These are phyloP conservation scores for Lecanicillium sp. DNA, from an alignment of 2,329 filamentous ascomycete species.

Conservation along the genomic window DNA sequence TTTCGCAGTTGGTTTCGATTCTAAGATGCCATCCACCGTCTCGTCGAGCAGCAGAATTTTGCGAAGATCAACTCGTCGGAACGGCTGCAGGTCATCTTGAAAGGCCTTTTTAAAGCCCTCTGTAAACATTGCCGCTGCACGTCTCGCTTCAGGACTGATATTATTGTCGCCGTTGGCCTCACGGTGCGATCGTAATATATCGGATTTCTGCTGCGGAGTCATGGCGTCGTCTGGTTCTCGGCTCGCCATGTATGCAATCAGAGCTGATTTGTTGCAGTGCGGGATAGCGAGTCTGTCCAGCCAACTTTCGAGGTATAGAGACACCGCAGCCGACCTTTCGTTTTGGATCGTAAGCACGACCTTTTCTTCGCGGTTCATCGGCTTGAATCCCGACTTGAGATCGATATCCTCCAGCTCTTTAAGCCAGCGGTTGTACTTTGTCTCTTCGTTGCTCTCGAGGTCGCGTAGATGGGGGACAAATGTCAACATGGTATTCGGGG, in stretches of 20 bases:
- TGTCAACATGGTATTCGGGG: conserved; percentile 51
- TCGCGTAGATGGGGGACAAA: conserved; percentile 54
- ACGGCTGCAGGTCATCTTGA: conserved; percentile 21
- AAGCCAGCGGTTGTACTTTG: conserved; percentile 48
- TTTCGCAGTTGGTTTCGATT: conserved; percentile 46
- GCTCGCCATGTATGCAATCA: conserved; percentile 46
- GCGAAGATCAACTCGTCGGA: conserved; percentile 37
- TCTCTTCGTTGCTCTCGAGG: conserved; percentile 47
- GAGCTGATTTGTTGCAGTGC: conserved; percentile 41
- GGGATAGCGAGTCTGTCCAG: conserved; percentile 40
- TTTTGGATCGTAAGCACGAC: conserved; percentile 39
- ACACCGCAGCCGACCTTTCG: conserved; percentile 43
- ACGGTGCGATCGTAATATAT: conserved; percentile 40
- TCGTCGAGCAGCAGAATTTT: conserved; percentile 48
- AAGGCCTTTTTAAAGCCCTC: conserved; percentile 52
- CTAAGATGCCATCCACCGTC: conserved; percentile 44
- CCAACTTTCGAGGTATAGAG: conserved; percentile 48
- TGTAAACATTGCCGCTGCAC: conserved; percentile 42
- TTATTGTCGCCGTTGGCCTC: conserved; percentile 27
- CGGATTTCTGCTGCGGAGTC: conserved; percentile 47
- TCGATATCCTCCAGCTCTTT: conserved; percentile 51
- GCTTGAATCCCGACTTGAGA: conserved; percentile 48
- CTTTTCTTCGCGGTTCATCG: conserved; percentile 44
- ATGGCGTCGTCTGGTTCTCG: conserved; percentile 39
- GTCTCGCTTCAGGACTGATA: conserved; percentile 28